Evolutionary conservation across 73 alveolate species (phyloP), one percentile per base, ranked within the genome.

Genomic region (Paramecium primaurelia): DNA sequence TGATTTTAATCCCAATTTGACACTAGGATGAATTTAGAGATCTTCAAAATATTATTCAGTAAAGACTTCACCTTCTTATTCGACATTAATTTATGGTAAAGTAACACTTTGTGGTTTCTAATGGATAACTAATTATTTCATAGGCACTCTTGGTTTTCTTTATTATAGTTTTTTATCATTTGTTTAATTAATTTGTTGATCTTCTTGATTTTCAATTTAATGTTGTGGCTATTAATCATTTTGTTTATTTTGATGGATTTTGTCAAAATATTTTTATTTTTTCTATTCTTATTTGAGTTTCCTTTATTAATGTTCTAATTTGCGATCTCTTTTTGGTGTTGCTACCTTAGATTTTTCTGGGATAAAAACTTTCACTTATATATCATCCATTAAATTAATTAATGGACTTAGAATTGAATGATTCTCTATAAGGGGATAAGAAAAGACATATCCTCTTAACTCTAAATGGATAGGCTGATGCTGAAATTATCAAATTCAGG

Each of bases 31-130:
- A 38, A 97, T 87, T 22, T 95, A 86, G 9, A 98, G 91, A 49
- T 96, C 99, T 26, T 89, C 94, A 88, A 96, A 96, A 69, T 92
- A 40, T 68, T 95, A 95, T 59, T 95, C 95, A 58, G 97, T 94
- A 90, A 96, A 93, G 59, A 95, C 97, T 64, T 64, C 84, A 0
- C 49, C 49, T 42, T 58, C 58, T 83, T 95, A 54, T 47, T 83
- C 77, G 3, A 30, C 16, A 59, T 59, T 59, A 26, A 59, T 25
- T 59, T 22, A 30, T 26, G 77, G 77, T 30, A 59, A 30, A 59
- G 77, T 11, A 59, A 59, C 77, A 26, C 77, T 30, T 59, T 25
- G 25, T 25, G 77, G 77, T 59, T 59, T 59, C 77, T 59, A 59
- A 59, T 59, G 77, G 45, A 59, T 59, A 30, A 59, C 40, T 25